Percentiles rank a stretch among this genome's conserved stretches.
phyloP scores from a whole-genome alignment of 1,284 basidiomycete species.

The Sphaerobolus stellatus region DNA sequence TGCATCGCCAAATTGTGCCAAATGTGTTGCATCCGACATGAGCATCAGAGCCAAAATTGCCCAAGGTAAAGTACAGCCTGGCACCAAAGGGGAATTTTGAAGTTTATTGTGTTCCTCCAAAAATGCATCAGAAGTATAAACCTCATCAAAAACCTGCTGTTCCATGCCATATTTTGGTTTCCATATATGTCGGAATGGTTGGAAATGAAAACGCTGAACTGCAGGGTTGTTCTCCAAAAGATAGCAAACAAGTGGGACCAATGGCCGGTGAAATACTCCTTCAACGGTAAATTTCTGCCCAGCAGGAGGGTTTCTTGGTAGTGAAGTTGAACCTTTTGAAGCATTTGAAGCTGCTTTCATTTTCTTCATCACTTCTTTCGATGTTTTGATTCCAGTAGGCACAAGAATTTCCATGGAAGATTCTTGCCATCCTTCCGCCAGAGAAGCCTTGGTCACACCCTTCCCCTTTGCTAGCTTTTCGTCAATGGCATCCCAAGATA shows the following conservation, averaged over 20 bases:
- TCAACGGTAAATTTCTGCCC: background rate
- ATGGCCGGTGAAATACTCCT: slow-evolving; percentile 5
- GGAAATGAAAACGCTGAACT: slow-evolving; percentile 12
- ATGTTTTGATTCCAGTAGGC: slow-evolving; percentile 15
- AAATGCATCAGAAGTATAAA: no score
- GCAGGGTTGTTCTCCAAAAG: background rate
- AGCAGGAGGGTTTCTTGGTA: no score
- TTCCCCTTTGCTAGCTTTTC: background rate
- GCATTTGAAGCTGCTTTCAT: no score
- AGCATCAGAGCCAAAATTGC: no score
- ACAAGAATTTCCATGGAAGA: slow-evolving; percentile 20
- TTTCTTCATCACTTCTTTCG: background rate
- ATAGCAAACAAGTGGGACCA: slow-evolving; percentile 9
- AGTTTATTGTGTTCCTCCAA: no score
- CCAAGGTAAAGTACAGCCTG: no score
- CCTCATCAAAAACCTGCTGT: no score
- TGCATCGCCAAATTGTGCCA: slow-evolving; percentile 35
- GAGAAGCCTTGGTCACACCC: no score
- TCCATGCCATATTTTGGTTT: no score
- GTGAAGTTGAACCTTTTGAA: no score
- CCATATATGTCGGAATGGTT: background rate
- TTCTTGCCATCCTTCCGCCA: slow-evolving; percentile 14
- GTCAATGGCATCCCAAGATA: background rate
- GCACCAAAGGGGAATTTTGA: no score
- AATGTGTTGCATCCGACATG: slow-evolving; percentile 39